These are phyloP conservation scores for Ophiostoma sp. DNA, from an alignment of 2,329 filamentous ascomycete genomes.

Conservation along the genomic window DNA sequence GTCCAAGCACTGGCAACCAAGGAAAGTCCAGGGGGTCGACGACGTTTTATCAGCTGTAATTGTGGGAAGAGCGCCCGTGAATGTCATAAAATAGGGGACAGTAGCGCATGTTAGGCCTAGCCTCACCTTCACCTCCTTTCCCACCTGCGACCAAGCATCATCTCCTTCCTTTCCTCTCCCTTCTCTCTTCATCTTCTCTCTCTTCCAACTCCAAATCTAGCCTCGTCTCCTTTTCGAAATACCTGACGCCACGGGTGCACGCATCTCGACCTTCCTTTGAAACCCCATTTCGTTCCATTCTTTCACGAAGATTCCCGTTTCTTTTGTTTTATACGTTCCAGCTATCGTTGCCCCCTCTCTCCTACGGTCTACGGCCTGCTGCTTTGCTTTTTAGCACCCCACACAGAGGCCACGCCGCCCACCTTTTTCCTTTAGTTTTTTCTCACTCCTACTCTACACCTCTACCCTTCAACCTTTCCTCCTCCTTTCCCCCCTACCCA, in stretches of 20 bases:
- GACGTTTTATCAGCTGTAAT: not conserved
- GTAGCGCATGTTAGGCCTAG: constrained; percentile 2
- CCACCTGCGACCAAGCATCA: not conserved
- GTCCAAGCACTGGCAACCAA: not conserved
- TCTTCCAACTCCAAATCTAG: constrained; percentile 14
- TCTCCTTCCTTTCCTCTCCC: constrained; percentile 1
- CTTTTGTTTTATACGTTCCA: constrained; percentile 2
- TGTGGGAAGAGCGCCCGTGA: not conserved
- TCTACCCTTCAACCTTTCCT: not conserved
- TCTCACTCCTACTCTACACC: constrained; percentile 11
- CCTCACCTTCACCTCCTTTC: constrained; percentile 23
- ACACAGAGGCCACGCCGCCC: constrained; percentile 22
- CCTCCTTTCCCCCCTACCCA: not conserved
- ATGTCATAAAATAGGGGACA: not conserved
- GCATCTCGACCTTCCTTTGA: constrained; percentile 16
- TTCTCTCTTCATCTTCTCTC: constrained; percentile 3
- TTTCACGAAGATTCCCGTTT: constrained; percentile 16
- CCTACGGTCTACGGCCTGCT: not conserved
- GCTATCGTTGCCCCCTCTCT: not conserved
- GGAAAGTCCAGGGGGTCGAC: constrained; percentile 26
- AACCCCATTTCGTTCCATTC: not conserved
- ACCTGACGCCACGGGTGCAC: constrained; percentile 12
- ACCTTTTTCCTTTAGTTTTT: constrained; percentile 21
- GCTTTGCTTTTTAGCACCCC: constrained; percentile 11
- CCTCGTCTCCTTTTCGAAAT: constrained; percentile 1